phyloP scores from a whole-genome alignment of 2,329 filamentous ascomycete genomes.

The Rasamsonia emersonii region DNA sequence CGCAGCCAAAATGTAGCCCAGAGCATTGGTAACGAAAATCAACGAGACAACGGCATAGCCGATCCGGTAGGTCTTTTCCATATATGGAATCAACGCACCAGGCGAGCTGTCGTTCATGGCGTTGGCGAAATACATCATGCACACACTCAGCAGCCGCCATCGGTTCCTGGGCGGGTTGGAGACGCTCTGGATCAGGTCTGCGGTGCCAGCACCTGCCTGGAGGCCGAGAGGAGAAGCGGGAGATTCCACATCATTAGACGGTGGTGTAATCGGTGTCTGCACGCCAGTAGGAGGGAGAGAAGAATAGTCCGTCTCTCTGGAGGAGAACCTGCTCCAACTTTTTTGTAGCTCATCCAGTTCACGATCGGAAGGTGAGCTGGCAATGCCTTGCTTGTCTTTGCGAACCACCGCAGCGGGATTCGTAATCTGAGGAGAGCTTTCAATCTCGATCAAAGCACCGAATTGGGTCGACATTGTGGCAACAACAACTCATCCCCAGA shows the following conservation, averaged over 20 bases:
- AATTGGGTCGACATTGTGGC: conserved; percentile 16
- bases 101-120: conserved; percentile 68
- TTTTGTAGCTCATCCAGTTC: conserved; percentile 16
- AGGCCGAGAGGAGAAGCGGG: too few species aligned
- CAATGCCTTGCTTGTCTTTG: conserved; percentile 17
- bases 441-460: conserved; percentile 35
- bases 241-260: conserved; percentile 16
- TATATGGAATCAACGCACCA: conserved; percentile 72
- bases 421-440: conserved; percentile 24
- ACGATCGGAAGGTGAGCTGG: conserved; percentile 14
- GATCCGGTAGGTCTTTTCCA: conserved; percentile 66
- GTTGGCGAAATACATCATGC: conserved; percentile 57
- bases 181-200: conserved; percentile 17
- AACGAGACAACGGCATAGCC: conserved; percentile 71
- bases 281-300: conserved; percentile 3
- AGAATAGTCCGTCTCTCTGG: too few species aligned
- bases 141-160: conserved; percentile 57
- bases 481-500: conserved; percentile 1
- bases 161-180: conserved; percentile 51
- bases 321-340: too few species aligned
- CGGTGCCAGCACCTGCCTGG: too few species aligned
- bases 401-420: conserved; percentile 30
- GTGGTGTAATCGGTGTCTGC: conserved; percentile 12
- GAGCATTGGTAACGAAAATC: conserved; percentile 70
- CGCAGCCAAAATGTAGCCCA: conserved; percentile 68